Evolutionary conservation across 23 red algal genomes (phyloP).

Genomic region (Gracilaria gracilis): DNA sequence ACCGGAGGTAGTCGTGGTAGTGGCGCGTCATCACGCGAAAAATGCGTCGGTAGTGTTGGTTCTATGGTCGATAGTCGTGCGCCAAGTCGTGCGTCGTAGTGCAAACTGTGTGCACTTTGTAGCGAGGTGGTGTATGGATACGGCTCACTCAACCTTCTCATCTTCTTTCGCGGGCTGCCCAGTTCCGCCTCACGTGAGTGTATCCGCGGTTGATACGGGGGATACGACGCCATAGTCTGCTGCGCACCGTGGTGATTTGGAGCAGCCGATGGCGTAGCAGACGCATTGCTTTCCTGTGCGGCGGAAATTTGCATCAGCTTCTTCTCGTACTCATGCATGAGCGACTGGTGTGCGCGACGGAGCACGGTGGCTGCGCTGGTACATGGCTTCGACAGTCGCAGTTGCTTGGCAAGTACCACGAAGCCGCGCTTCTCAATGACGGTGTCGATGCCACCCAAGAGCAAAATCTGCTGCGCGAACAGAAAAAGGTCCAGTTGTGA

Average conservation of each 20-base stretch:
- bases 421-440: constrained; percentile 85
- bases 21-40: neutral
- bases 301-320: constrained; percentile 60
- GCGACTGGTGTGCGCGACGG: constrained; percentile 74
- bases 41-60: neutral
- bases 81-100: neutral
- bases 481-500: constrained; percentile 67
- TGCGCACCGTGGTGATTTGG: too few relatives aligned
- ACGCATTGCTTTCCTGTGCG: neutral
- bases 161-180: neutral
- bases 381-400: constrained; percentile 72
- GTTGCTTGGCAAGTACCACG: constrained; percentile 68
- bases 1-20: neutral
- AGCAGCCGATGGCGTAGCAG: too few relatives aligned
- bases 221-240: neutral
- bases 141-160: neutral
- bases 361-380: constrained; percentile 85
- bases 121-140: neutral
- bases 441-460: constrained; percentile 72
- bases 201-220: neutral
- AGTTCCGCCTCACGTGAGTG: neutral
- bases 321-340: constrained; percentile 86
- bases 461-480: constrained; percentile 60
- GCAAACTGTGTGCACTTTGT: neutral
- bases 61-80: neutral